Conservation (phyloP, 2,329 filamentous ascomycete genomes). For the Alternaria rosae region DNA sequence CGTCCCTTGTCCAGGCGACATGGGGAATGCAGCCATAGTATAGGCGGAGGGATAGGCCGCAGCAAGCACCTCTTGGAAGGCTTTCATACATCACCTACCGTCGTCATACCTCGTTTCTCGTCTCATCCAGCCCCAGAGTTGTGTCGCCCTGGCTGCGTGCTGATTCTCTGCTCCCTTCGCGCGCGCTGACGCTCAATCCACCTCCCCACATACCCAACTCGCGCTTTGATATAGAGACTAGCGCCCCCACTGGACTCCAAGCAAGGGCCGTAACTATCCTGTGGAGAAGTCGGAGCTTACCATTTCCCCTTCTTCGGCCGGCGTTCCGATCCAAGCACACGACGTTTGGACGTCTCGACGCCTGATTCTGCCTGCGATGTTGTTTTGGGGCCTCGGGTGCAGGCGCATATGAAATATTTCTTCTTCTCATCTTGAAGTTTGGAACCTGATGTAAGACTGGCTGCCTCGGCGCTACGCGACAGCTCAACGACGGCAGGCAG, state of each 20-base stretch:
- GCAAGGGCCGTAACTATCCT: constrained; percentile 12
- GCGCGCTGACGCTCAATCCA: constrained; percentile 15
- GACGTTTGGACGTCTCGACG: constrained; percentile 4
- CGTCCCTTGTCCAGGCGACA: constrained; percentile 20
- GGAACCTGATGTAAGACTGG: constrained; percentile 33
- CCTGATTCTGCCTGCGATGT: constrained; percentile 11
- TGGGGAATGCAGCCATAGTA: constrained; percentile 6
- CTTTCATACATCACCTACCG: constrained; percentile 17
- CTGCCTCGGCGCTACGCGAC: constrained; percentile 14
- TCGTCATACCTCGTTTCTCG: constrained; percentile 11
- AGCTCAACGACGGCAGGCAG: constrained; percentile 25
- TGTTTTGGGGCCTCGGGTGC: background rate
- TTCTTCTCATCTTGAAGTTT: background rate
- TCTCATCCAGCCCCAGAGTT: constrained; percentile 4
- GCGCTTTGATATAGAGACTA: constrained; percentile 18
- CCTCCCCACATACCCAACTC: constrained; percentile 23
- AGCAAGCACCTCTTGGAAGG: constrained; percentile 12
- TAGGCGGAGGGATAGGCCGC: constrained; percentile 7
- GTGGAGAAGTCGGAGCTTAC: constrained; percentile 27
- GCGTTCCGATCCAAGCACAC: constrained; percentile 18
- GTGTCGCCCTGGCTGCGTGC: background rate
- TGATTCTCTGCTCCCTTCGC: constrained; percentile 5
- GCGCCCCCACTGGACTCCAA: constrained; percentile 25
- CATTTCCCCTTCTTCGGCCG: constrained; percentile 16
- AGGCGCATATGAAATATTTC: constrained; percentile 11